A percentile compares a stretch with the other conserved stretches of the same genome.
Evolutionary conservation across 1,139 yeast species (phyloP).

Genomic region (Saccharomyces uvarum): DNA sequence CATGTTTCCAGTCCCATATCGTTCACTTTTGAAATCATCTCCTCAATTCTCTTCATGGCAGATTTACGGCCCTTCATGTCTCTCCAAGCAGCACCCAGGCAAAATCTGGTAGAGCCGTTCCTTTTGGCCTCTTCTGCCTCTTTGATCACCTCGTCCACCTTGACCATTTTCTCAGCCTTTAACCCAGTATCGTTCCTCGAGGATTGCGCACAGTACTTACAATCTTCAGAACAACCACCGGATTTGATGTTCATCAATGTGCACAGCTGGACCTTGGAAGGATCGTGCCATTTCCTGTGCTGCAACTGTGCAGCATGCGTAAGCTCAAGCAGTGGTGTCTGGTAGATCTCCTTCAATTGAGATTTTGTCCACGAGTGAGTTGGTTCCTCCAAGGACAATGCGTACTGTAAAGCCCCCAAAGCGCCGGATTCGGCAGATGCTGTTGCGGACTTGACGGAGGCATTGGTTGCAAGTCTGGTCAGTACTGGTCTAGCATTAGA

Average conservation of each 20-base stretch:
- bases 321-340: slow-evolving; percentile 60
- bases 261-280: slow-evolving; percentile 65
- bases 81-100: slow-evolving; percentile 88
- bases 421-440: neutral
- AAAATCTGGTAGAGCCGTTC: slow-evolving; percentile 70
- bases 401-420: slow-evolving; percentile 17
- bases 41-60: slow-evolving; percentile 53
- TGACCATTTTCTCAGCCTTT: slow-evolving; percentile 57
- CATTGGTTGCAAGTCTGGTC: neutral
- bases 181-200: slow-evolving; percentile 60
- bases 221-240: slow-evolving; percentile 79
- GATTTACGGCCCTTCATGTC: slow-evolving; percentile 74
- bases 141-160: slow-evolving; percentile 52
- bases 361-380: slow-evolving; percentile 51
- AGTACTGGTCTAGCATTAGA: neutral
- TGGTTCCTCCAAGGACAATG: slow-evolving; percentile 33
- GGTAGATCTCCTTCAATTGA: slow-evolving; percentile 52
- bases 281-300: slow-evolving; percentile 61
- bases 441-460: neutral
- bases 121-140: slow-evolving; percentile 59
- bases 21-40: slow-evolving; percentile 60
- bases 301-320: slow-evolving; percentile 55
- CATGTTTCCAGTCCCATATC: slow-evolving; percentile 69
- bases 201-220: slow-evolving; percentile 76
- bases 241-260: slow-evolving; percentile 67